Base-by-base conservation (phyloP, 768 basidiomycete genomes). In the Russula abietina region DNA sequence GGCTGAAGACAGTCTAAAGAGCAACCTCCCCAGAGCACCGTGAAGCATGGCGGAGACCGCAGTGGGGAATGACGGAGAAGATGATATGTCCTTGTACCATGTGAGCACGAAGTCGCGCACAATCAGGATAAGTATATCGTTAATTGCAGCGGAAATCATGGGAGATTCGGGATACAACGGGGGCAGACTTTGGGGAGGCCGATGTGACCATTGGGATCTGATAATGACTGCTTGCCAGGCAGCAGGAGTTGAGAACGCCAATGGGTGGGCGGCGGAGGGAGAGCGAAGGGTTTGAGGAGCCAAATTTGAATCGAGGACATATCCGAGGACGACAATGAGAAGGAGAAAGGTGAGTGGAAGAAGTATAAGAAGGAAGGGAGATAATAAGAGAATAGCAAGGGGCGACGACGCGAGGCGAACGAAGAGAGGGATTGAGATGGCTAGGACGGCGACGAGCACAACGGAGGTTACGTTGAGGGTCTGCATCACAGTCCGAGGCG, bases 161-260 rank as follows among this genome's bases (percentile, higher is more conserved):
- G 84, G 82, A 43, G 83, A 83, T 28, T 83, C 78, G 32, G 87
- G 86, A 67, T 81, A 80, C 22, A 94, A 74, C 9, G 86, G 82
- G 1, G 87, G 80, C 22, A 88, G 77, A n/a, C 83, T 77, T 69
- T 86, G 85, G 0, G 87, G 84, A 4, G 84, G 76, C 61, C 79
- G 83, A 67, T 87, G 84, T 3, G 90, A 90, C 94, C 93, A 96
- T 73, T 89, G 85, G n/a, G 91, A 91, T 36, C 93, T 85, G 50
- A 84, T 93, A 55, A 91, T 78, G 52, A 92, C 89, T 0, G 88
- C 93, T 70, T 94, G 91, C 94, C 94, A 97, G 36, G 93, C 94
- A 60, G 94, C 92, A 28, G 93, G 91, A 3, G 93, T 93, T 4
- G 92, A 91, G 77, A 97, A 96, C 3, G 84, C 81, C 53, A 94